phyloP scores from a whole-genome alignment of 2,329 filamentous ascomycete genomes.

The Ophiostoma ulmi region DNA sequence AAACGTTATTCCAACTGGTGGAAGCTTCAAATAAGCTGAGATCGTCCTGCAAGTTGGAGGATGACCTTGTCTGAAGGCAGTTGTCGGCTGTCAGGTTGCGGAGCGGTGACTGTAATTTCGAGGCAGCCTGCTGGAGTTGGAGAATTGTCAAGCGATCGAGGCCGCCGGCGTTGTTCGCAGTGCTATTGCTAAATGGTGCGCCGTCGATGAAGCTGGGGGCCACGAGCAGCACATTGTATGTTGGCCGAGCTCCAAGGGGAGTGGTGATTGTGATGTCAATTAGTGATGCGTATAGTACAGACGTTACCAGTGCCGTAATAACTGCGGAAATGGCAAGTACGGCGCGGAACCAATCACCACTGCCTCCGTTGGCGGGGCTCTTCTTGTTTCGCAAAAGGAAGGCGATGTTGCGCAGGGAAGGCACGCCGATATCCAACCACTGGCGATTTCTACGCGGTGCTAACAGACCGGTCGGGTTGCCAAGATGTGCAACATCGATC shows the following conservation, averaged over 20 bases:
- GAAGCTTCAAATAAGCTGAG: neutral
- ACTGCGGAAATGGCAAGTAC: slow-evolving; percentile 29
- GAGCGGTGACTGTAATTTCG: slow-evolving; percentile 16
- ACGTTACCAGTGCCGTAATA: neutral
- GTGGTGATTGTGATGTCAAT: slow-evolving; percentile 19
- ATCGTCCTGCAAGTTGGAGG: neutral
- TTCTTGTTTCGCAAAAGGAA: slow-evolving; percentile 40
- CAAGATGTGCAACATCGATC: slow-evolving; percentile 43
- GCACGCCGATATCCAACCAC: slow-evolving; percentile 52
- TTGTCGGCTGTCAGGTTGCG: neutral
- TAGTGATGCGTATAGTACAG: slow-evolving; percentile 28
- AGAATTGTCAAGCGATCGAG: slow-evolving; percentile 36
- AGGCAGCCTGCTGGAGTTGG: slow-evolving; percentile 35
- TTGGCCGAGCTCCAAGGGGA: neutral
- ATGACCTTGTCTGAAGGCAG: neutral
- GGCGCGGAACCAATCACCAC: slow-evolving; percentile 30
- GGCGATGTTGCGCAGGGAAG: slow-evolving; percentile 47
- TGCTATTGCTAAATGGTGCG: slow-evolving; percentile 37
- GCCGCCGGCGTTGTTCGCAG: slow-evolving; percentile 35
- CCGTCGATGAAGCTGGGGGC: slow-evolving; percentile 36
- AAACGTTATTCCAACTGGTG: neutral
- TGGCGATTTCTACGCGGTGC: slow-evolving; percentile 30
- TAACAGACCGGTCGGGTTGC: neutral
- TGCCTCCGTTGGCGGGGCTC: neutral
- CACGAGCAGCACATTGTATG: slow-evolving; percentile 36